Evolutionary conservation across 176 grass and related monocot genomes (phyloP).

Genomic region (Cymbopogon citratus): DNA sequence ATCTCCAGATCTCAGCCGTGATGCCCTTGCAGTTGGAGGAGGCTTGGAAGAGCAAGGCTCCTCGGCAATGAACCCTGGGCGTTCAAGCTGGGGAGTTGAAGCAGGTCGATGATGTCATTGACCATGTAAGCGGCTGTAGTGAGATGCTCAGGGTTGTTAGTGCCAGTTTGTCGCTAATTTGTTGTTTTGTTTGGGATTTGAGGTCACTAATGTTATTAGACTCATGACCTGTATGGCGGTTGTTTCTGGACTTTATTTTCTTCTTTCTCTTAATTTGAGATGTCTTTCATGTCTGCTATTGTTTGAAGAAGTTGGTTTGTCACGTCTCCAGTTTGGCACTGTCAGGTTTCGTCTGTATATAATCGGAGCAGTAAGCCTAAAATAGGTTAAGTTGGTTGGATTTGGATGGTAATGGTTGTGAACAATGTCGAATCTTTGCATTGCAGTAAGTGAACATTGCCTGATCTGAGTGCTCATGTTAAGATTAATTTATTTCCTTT

Average conservation of each 20-base stretch:
- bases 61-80: constrained; percentile 47
- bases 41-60: constrained; percentile 39
- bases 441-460: not conserved
- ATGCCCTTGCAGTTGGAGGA: constrained; percentile 51
- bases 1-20: constrained; percentile 62
- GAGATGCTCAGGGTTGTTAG: constrained; percentile 22
- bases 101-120: constrained; percentile 39
- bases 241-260: constrained; percentile 6
- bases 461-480: not conserved
- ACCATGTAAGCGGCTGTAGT: constrained; percentile 13
- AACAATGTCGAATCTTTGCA: not conserved
- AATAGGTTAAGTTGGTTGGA: constrained; percentile 20
- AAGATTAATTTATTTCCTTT: not conserved
- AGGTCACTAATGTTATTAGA: constrained; percentile 35
- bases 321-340: constrained; percentile 5
- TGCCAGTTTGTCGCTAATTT: constrained; percentile 31
- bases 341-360: constrained; percentile 31
- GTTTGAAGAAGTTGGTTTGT: constrained; percentile 36
- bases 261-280: not conserved
- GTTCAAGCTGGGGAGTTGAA: constrained; percentile 63
- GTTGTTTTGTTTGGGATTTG: constrained; percentile 18
- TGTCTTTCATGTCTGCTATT: constrained; percentile 24
- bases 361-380: constrained; percentile 16
- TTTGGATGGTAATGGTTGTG: constrained; percentile 15
- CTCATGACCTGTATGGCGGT: constrained; percentile 15